Conservation (phyloP, 768 basidiomycete species). For the Lactifluus pinguis region DNA sequence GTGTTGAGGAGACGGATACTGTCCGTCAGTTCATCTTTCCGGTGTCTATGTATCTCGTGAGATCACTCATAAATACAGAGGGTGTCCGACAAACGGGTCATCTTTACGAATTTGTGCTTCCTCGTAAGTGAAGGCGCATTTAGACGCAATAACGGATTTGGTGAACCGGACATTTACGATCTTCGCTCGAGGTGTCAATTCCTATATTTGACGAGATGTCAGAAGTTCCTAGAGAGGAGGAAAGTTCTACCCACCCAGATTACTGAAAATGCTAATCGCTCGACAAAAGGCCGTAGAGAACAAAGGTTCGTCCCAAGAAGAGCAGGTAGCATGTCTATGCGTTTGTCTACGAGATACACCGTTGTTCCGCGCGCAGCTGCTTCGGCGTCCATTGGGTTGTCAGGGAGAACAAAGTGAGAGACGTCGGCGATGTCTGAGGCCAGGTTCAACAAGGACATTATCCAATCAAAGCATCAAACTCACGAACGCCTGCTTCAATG, state of each 20-base stretch:
- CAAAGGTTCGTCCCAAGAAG: constrained; percentile 94
- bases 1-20: constrained; percentile 84
- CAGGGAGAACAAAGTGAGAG: constrained; percentile 87
- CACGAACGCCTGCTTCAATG: constrained; percentile 96
- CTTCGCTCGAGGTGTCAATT: constrained; percentile 79
- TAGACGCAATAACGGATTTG: constrained; percentile 95
- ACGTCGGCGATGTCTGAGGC: constrained; percentile 92
- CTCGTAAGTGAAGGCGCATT: constrained; percentile 94
- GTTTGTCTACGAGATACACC: constrained; percentile 96
- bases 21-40: constrained; percentile 71
- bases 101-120: constrained; percentile 93
- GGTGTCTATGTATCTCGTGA: constrained; percentile 38
- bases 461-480: constrained; percentile 31
- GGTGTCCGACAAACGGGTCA: constrained; percentile 54
- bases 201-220: constrained; percentile 39
- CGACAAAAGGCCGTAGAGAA: constrained; percentile 85
- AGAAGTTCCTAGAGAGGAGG: constrained; percentile 1
- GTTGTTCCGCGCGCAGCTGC: constrained; percentile 95
- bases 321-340: constrained; percentile 95
- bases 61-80: neutral
- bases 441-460: neutral
- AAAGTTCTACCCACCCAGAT: constrained; percentile 69
- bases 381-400: constrained; percentile 94
- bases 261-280: constrained; percentile 88
- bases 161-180: constrained; percentile 87